These are phyloP conservation scores for Aspergillus brunneoviolaceus DNA, from an alignment of 2,329 filamentous ascomycete species.

Conservation along the genomic window DNA sequence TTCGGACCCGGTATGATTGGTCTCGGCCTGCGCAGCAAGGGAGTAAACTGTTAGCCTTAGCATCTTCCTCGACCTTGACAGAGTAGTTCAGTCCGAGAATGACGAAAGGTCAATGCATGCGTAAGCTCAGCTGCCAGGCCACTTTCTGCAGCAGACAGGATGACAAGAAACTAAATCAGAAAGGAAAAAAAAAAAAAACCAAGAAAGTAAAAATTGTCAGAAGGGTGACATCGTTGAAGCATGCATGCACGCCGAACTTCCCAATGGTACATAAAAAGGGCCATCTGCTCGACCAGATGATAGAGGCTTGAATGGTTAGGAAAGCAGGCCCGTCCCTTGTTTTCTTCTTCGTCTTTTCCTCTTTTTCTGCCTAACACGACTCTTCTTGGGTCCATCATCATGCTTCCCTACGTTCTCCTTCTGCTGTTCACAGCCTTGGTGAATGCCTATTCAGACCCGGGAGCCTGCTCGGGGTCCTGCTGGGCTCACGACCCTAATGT, in stretches of 20 bases:
- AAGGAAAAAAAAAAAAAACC: neutral
- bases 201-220: neutral
- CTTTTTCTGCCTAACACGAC: neutral
- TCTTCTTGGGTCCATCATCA: neutral
- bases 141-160: slow-evolving; percentile 2
- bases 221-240: slow-evolving; percentile 2
- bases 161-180: neutral
- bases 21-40: slow-evolving; percentile 4
- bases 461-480: slow-evolving; percentile 34
- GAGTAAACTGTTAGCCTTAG: neutral
- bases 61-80: neutral
- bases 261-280: slow-evolving; percentile 5
- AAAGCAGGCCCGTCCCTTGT: neutral
- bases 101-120: slow-evolving; percentile 9
- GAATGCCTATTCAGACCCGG: slow-evolving; percentile 31
- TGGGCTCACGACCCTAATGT: slow-evolving; percentile 51
- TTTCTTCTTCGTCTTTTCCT: neutral
- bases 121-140: slow-evolving; percentile 6
- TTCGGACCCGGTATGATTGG: slow-evolving; percentile 6
- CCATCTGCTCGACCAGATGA: slow-evolving; percentile 3
- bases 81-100: neutral
- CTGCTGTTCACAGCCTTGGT: slow-evolving; percentile 19
- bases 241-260: neutral
- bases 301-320: neutral
- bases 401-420: slow-evolving; percentile 2